Base-by-base conservation (phyloP, 176 grass and related monocot genomes). In the Stipa capillata region DNA sequence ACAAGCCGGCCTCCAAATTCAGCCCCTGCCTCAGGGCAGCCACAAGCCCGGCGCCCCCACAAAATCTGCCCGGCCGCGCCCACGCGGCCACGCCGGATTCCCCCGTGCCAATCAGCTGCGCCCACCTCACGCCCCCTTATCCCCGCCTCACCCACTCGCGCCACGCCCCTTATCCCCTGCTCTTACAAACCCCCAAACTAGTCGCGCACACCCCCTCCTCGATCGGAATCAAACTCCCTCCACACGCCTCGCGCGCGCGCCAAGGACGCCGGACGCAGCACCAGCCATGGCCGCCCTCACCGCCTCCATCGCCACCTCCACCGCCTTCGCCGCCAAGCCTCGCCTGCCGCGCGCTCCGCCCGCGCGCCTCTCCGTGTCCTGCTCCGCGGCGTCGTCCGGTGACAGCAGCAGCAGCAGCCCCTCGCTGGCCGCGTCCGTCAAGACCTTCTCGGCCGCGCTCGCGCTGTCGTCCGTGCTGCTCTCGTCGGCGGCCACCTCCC, bases 261-360 rank as follows among this genome's bases (percentile, higher is more conserved):
- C 62, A 35, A 6, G 61, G 11, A 51, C n/a, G n/a, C 6, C 14
- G 32, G 27, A 11, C 48, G 73, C 57, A 72, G 54, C 71, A 54
- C 5, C 87, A 78, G n/a, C n/a, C n/a, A 94, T 94, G 92, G 89
- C 92, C 48, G 67, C 72, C 20, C 77, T 95, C 44, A 74, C 81
- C 34, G 77, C 85, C 50, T 84, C 81, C 81, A 68, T 85, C 42
- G 83, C 86, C 42, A 76, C 90, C 65, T 82, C 79, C 53, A 82
- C 79, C 23, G 78, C 70, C 77, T 83, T 89, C 58, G 62, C 75
- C 48, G 69, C 77, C 1, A 94, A 80, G 57, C 83, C 76, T 54
- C 61, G 54, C 80, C 21, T 63, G 40, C 68, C 75, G 0, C 28
- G 65, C 52, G 61, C 71, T 7, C 29, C 65, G n/a, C n/a, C n/a